A percentile compares a stretch with the other conserved stretches of the same genome.
phyloP scores from a whole-genome alignment of 2,329 filamentous ascomycete genomes.

The Berkeleyomyces basicola region DNA sequence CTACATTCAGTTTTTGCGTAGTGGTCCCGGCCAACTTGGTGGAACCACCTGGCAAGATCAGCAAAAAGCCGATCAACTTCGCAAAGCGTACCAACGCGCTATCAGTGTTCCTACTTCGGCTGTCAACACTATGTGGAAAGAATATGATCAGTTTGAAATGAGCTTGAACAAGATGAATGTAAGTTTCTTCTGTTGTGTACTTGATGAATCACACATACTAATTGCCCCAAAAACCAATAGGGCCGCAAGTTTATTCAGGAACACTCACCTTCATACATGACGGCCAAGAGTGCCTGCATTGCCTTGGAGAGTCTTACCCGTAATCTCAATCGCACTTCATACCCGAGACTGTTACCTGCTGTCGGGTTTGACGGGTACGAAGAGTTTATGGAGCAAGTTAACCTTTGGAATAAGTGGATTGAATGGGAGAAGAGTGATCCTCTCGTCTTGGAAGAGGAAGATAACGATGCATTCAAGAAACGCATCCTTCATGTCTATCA shows the following conservation, averaged over 20 bases:
- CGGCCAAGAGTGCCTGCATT: conserved; percentile 76
- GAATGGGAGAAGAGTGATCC: conserved; percentile 90
- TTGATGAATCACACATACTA: neutral
- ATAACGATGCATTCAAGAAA: conserved; percentile 55
- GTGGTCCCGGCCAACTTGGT: conserved; percentile 68
- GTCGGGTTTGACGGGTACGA: conserved; percentile 74
- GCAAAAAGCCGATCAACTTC: conserved; percentile 89
- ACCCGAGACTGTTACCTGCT: conserved; percentile 68
- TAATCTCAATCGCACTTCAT: conserved; percentile 56
- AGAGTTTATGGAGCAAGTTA: conserved; percentile 70
- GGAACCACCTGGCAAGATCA: conserved; percentile 88
- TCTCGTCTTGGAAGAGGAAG: conserved; percentile 69
- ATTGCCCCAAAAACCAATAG: conserved; percentile 25
- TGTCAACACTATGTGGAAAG: conserved; percentile 80
- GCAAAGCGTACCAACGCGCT: conserved; percentile 83
- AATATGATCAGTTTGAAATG: conserved; percentile 95
- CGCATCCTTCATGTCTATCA: conserved; percentile 83
- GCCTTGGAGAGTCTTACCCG: conserved; percentile 79
- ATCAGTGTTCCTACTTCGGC: conserved; percentile 73
- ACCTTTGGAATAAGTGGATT: conserved; percentile 87
- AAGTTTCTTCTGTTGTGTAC: conserved; percentile 20
- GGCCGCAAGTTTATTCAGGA: conserved; percentile 92
- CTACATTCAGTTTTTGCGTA: conserved; percentile 85
- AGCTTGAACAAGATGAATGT: conserved; percentile 82
- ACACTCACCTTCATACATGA: conserved; percentile 87